These are phyloP conservation scores for Carex myosuroides DNA, from an alignment of 176 grass and related monocot genomes.

Conservation along the genomic window DNA sequence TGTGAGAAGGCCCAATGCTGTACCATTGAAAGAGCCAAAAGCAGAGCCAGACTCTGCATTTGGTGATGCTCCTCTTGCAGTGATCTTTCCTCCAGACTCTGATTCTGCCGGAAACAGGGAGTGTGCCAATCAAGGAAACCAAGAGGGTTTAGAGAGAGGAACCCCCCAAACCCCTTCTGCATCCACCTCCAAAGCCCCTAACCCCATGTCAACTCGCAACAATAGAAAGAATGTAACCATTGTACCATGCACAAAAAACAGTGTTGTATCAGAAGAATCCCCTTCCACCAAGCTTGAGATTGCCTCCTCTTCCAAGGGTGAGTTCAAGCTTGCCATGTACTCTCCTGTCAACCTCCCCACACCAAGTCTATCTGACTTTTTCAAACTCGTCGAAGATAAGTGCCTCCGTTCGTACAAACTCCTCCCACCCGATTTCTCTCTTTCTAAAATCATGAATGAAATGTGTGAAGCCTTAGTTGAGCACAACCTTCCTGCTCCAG, in stretches of 20 bases:
- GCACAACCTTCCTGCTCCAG: constrained; percentile 4
- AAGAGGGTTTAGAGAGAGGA: neutral
- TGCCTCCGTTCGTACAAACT: constrained; percentile 47
- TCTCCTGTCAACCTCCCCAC: constrained; percentile 28
- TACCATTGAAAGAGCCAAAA: constrained; percentile 46
- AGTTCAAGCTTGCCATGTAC: constrained; percentile 47
- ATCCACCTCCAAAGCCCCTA: constrained; percentile 9
- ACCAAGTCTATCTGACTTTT: constrained; percentile 45
- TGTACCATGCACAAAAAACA: neutral
- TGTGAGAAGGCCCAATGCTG: constrained; percentile 6
- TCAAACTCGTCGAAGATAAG: constrained; percentile 50
- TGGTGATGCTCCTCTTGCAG: constrained; percentile 20
- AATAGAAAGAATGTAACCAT: neutral
- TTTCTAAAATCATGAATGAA: constrained; percentile 55
- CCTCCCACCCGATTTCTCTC: constrained; percentile 47
- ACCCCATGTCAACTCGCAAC: neutral
- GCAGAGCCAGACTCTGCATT: constrained; percentile 10
- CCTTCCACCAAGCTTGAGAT: constrained; percentile 30
- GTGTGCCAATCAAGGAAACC: neutral
- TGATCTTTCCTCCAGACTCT: constrained; percentile 11
- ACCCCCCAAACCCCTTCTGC: neutral
- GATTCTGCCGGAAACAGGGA: neutral
- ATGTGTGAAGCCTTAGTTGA: constrained; percentile 54
- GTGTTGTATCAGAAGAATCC: neutral
- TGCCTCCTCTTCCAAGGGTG: constrained; percentile 56